A percentile compares a stretch with the other conserved stretches of the same genome.
phyloP scores from a whole-genome alignment of 2,329 filamentous ascomycete species.

The Aspergillus pseudoterreus region DNA sequence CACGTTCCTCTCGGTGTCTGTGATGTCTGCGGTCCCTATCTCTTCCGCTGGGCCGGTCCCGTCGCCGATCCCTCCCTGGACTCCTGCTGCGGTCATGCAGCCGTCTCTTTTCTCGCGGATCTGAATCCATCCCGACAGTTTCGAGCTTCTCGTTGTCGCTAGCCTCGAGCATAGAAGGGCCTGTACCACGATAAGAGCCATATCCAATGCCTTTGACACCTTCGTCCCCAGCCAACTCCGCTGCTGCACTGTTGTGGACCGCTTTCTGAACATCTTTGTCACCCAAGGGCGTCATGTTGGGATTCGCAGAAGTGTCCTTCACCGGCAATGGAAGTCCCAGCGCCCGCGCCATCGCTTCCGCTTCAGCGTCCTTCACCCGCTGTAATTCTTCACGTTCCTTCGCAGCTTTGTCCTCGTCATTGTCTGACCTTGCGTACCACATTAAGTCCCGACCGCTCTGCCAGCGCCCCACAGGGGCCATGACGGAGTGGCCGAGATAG shows the following conservation, averaged over 20 bases:
- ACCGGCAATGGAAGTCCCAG: constrained; percentile 72
- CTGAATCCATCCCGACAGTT: constrained; percentile 19
- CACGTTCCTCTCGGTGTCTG: constrained; percentile 28
- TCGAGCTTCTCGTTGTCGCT: constrained; percentile 24
- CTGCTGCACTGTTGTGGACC: constrained; percentile 40
- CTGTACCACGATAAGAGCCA: constrained; percentile 30
- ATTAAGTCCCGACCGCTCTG: constrained; percentile 69
- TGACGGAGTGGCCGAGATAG: constrained; percentile 84
- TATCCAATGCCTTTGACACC: constrained; percentile 31
- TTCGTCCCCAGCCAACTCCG: constrained; percentile 22
- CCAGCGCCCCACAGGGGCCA: constrained; percentile 90
- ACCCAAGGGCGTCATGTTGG: constrained; percentile 60
- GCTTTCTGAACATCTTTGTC: constrained; percentile 56
- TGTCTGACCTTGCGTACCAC: constrained; percentile 61
- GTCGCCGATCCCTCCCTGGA: constrained; percentile 26
- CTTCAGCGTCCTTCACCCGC: constrained; percentile 83
- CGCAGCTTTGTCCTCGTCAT: constrained; percentile 44
- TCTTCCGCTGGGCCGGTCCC: constrained; percentile 25
- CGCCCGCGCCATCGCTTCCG: constrained; percentile 81
- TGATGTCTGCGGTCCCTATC: constrained; percentile 47
- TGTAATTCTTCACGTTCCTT: constrained; percentile 71
- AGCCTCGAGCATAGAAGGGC: constrained; percentile 25
- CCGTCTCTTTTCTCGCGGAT: constrained; percentile 21
- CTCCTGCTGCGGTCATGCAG: constrained; percentile 33
- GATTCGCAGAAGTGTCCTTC: constrained; percentile 59